These are phyloP conservation scores for Litsea cubeba DNA, from an alignment of 164 flowering plant species.

Conservation along the genomic window DNA sequence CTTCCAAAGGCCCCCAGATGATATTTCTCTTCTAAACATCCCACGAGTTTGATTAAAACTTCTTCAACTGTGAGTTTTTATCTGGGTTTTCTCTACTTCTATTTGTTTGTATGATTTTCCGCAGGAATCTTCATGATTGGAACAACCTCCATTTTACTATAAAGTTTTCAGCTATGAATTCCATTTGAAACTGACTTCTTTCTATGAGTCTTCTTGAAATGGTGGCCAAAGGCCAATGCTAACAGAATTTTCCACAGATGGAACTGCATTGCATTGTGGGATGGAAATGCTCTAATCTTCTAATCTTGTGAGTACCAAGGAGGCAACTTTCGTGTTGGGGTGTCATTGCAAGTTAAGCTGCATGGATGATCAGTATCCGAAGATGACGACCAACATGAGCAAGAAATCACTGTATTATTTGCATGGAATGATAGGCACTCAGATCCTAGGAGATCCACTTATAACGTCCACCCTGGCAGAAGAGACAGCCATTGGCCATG, in stretches of 20 bases:
- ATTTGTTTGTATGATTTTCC: not conserved
- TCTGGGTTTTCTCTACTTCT: not conserved
- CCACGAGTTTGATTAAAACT: too few species aligned
- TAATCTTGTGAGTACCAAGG: not conserved
- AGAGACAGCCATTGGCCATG: conserved; percentile 7
- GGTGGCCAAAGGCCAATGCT: not conserved
- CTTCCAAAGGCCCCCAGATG: too few species aligned
- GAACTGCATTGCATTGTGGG: not conserved
- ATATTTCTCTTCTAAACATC: too few species aligned
- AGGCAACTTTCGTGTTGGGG: not conserved
- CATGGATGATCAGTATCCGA: conserved; percentile 39
- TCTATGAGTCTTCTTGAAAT: not conserved
- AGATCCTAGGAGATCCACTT: conserved; percentile 16
- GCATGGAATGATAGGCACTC: conserved; percentile 18
- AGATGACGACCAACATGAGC: conserved; percentile 29
- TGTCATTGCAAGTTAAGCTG: too few species aligned
- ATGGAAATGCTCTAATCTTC: not conserved
- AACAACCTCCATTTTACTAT: not conserved
- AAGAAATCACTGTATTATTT: conserved; percentile 23
- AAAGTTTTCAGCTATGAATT: not conserved
- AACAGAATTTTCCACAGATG: not conserved
- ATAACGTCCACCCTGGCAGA: conserved; percentile 17
- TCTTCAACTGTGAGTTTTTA: too few species aligned
- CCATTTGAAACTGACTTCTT: not conserved
- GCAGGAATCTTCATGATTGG: not conserved